Base-by-base conservation (phyloP, 2,329 filamentous ascomycete genomes). In the Cladosporium oxysporum region DNA sequence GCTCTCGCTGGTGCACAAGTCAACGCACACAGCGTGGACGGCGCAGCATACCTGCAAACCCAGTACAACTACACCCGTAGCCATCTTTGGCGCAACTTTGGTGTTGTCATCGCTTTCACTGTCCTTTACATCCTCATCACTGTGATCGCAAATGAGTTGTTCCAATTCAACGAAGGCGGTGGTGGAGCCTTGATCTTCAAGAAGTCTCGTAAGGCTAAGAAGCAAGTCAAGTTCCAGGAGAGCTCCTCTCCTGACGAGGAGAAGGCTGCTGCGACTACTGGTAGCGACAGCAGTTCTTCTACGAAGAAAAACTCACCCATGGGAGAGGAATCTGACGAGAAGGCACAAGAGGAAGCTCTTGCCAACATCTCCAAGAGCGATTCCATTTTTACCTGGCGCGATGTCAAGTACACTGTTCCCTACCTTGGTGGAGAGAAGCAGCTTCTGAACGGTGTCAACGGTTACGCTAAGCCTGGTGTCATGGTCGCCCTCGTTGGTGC, bases 401-500 rank as follows among this genome's bases (percentile, higher is more conserved):
- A 92, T 70, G 82, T 92, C 29, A 83, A 89, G 58, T 94, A 92
- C 74, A 90, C 87, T 0, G 90, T 94, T 0, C 89, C 89, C 0
- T 90, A 89, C 67, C 82, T 87, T 50, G 85, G 85, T 6, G 87
- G 87, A 55, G 83, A 87, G 61, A 83, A 85, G 44, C 84, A 87
- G 74, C 81, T 91, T 1, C 80, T 92, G 58, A 89, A 91, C 72
- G 83, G 87, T 5, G 86, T 95, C 66, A 89, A 83, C 66, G 92
- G 92, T 1, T 94, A 91, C 70, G 91, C 88, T 1, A 93, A 92
- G 73, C 92, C 92, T 0, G 91, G 92, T 21, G 79, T 90, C 21
- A 88, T 96, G 85, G 88, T 92, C 52, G 92, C 92, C 0, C 81
- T 96, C 1, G 91, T 95, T 83, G 92, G 92, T 63, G 90, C 90